These are phyloP conservation scores for Zizania palustris DNA, from an alignment of 202 grass and related monocot species.

Conservation along the genomic window DNA sequence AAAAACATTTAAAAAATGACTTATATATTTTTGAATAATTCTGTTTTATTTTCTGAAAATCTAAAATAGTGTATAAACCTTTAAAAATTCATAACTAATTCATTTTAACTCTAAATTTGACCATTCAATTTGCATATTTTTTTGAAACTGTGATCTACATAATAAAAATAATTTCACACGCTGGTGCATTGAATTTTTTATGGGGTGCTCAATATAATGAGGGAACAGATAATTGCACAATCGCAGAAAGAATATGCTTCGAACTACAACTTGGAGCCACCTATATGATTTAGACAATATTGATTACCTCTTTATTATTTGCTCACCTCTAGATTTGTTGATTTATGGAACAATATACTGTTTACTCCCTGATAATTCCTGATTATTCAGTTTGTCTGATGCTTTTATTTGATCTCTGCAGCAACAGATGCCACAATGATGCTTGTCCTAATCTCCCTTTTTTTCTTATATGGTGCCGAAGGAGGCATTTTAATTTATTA, in stretches of 20 bases:
- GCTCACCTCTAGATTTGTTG: not conserved
- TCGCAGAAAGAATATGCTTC: conserved; percentile 68
- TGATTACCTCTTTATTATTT: not conserved
- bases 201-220: conserved; percentile 86
- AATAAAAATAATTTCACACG: too few species aligned
- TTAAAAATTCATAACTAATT: too few species aligned
- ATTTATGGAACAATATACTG: not conserved
- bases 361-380: conserved; percentile 3
- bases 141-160: too few species aligned
- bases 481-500: conserved; percentile 71
- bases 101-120: too few species aligned
- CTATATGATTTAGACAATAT: conserved; percentile 11
- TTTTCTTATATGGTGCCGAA: conserved; percentile 78
- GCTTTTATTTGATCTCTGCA: not conserved
- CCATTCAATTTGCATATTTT: too few species aligned
- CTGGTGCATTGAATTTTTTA: conserved; percentile 75
- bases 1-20: too few species aligned
- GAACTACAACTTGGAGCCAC: not conserved
- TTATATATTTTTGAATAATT: too few species aligned
- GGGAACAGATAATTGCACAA: conserved; percentile 82
- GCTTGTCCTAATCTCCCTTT: conserved; percentile 20
- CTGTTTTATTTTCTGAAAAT: too few species aligned
- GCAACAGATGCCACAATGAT: not conserved
- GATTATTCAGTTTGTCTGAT: not conserved
- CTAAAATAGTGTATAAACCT: too few species aligned